phyloP scores from a whole-genome alignment of 768 basidiomycete species.

The Tylopilus intermedius region DNA sequence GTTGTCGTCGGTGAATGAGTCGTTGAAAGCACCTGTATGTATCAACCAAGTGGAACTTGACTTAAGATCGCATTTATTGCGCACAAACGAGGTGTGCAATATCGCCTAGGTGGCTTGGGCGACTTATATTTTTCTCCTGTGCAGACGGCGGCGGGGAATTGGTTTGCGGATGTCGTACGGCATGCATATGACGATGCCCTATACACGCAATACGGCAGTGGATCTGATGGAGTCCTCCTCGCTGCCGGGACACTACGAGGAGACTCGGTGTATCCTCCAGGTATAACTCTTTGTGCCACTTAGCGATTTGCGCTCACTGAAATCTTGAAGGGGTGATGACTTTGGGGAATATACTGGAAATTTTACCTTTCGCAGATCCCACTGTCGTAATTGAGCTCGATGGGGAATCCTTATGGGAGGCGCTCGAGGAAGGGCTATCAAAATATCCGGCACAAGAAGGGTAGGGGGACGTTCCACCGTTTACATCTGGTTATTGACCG shows the following conservation, averaged over 20 bases:
- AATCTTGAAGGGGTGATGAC: slow-evolving; percentile 57
- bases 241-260: slow-evolving; percentile 83
- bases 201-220: slow-evolving; percentile 52
- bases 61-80: slow-evolving; percentile 65
- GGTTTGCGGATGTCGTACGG: slow-evolving; percentile 80
- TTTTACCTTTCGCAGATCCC: slow-evolving; percentile 85
- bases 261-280: slow-evolving; percentile 80
- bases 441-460: slow-evolving; percentile 92
- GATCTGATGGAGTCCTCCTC: slow-evolving; percentile 76
- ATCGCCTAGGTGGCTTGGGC: background rate
- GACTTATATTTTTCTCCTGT: background rate
- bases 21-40: slow-evolving; percentile 74
- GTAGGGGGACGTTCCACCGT: slow-evolving; percentile 33
- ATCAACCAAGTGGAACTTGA: slow-evolving; percentile 63
- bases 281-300: slow-evolving; percentile 32
- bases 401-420: slow-evolving; percentile 74
- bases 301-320: background rate
- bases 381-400: slow-evolving; percentile 76
- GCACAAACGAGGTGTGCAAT: slow-evolving; percentile 58
- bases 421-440: slow-evolving; percentile 64
- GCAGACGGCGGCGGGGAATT: slow-evolving; percentile 70
- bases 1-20: slow-evolving; percentile 61
- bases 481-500: background rate
- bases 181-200: slow-evolving; percentile 78
- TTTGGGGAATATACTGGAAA: slow-evolving; percentile 83